Evolutionary conservation across 2,329 filamentous ascomycete genomes (phyloP), one percentile per base, ranked within the genome.

Genomic region (Madurella fahalii): DNA sequence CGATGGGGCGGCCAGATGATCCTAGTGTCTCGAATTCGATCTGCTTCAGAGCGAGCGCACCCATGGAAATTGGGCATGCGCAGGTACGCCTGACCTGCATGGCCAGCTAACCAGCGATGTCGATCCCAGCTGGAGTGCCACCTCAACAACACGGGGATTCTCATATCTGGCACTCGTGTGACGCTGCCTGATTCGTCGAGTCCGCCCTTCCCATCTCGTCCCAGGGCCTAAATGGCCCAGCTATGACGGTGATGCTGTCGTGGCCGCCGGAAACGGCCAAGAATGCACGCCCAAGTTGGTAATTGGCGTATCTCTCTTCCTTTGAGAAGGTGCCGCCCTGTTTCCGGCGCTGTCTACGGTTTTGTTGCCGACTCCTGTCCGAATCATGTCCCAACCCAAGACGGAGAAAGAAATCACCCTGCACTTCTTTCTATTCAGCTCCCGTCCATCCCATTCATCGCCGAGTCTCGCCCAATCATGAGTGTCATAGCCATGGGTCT

Each of bases 191-290:
- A 25, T 25, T 25, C 25, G 25, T 25, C 25, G 7, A 25, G 25
- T 7, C 25, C 25, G 3, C 25, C 25, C 3, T 25, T 25, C 25
- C 25, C 25, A 25, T 25, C 25, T 25, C 25, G 7, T 25, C 25
- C 7, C 25, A 25, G 4, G 25, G 25, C 25, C 25, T 25, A 25
- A 25, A 25, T 25, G 25, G 25, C 25, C 25, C 25, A 9, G 18
- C 12, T 31, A 12, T 31, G 25, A 13, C n/a, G 17, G 17, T 17
- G 16, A 8, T 44, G 50, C 43, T 44, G 37, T 50, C 47, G 43
- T 58, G 50, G 56, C 49, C 4, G 39, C 56, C 56, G 56, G 47
- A 58, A 58, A 48, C 49, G 47, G 46, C 42, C 25, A 43, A 41
- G 25, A 32, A 15, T 16, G 34, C 15, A 16, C 50, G 17, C 44